phyloP scores from a whole-genome alignment of 2,329 filamentous ascomycete genomes.

The Fusarium redolens region DNA sequence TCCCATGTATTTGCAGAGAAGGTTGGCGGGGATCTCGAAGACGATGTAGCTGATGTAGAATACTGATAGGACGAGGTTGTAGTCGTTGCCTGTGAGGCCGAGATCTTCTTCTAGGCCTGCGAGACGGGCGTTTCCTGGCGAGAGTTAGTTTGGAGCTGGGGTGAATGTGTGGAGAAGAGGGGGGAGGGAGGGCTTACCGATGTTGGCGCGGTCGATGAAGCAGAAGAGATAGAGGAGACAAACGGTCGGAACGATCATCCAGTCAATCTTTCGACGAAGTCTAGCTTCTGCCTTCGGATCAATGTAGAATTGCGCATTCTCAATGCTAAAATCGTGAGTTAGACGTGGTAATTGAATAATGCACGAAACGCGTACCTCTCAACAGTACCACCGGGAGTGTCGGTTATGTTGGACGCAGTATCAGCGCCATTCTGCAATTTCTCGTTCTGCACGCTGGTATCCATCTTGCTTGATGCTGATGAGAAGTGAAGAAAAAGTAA shows the following conservation, averaged over 20 bases:
- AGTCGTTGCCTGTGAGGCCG: constrained; percentile 62
- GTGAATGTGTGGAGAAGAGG: too few species aligned
- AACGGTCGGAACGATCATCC: constrained; percentile 24
- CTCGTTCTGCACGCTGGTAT: background rate
- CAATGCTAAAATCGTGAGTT: background rate
- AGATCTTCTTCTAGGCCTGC: constrained; percentile 33
- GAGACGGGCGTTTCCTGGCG: constrained; percentile 32
- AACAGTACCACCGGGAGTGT: background rate
- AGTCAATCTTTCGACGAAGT: constrained; percentile 25
- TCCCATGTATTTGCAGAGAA: constrained; percentile 71
- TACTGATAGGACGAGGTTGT: constrained; percentile 69
- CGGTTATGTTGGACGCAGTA: constrained; percentile 9
- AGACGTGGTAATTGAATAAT: background rate
- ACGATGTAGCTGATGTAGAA: constrained; percentile 76
- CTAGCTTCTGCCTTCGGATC: constrained; percentile 20
- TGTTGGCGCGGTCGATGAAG: constrained; percentile 68
- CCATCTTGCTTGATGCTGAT: background rate
- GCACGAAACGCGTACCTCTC: background rate
- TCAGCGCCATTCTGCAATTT: constrained; percentile 15
- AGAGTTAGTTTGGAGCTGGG: too few species aligned
- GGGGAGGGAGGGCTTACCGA: background rate
- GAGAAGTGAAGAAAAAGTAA: background rate
- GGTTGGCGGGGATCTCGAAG: constrained; percentile 72
- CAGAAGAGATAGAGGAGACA: constrained; percentile 68
- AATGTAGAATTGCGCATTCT: constrained; percentile 9